Evolutionary conservation across 139 green algal species (phyloP).

Genomic region (Nannochloris sp.): DNA sequence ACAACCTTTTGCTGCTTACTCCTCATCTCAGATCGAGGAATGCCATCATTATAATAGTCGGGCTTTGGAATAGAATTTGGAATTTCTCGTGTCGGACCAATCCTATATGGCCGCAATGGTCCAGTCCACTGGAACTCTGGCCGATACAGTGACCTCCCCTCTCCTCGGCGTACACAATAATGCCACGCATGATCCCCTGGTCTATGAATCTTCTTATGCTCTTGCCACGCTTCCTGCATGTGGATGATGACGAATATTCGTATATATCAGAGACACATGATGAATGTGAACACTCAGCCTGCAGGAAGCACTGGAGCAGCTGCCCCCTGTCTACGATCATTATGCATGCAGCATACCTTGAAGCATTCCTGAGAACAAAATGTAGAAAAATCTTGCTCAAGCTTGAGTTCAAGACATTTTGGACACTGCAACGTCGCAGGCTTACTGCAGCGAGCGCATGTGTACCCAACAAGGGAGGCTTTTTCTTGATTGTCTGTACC

Average conservation of each 20-base stretch:
- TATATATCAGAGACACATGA: constrained; percentile 26
- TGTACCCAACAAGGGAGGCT: background rate
- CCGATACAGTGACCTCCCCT: constrained; percentile 40
- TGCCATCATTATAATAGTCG: constrained; percentile 53
- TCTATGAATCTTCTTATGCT: constrained; percentile 75
- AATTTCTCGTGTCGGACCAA: constrained; percentile 64
- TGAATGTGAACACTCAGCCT: background rate
- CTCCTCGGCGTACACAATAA: constrained; percentile 61
- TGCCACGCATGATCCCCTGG: constrained; percentile 48
- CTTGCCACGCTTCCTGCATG: constrained; percentile 56
- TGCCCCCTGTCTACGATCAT: too few species aligned
- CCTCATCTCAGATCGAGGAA: constrained; percentile 55
- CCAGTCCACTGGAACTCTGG: constrained; percentile 84
- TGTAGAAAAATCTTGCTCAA: constrained; percentile 54
- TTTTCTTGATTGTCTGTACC: background rate
- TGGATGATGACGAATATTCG: background rate
- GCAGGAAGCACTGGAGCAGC: too few species aligned
- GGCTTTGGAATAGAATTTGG: constrained; percentile 55
- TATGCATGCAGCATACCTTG: constrained; percentile 52
- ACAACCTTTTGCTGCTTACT: constrained; percentile 64
- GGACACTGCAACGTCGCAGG: constrained; percentile 85
- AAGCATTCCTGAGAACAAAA: constrained; percentile 96
- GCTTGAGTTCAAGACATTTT: constrained; percentile 73
- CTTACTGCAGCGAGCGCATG: constrained; percentile 55
- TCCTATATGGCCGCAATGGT: constrained; percentile 57